Base-by-base conservation (phyloP, 2,329 filamentous ascomycete species). In the Arthrobotrys entomopaga region DNA sequence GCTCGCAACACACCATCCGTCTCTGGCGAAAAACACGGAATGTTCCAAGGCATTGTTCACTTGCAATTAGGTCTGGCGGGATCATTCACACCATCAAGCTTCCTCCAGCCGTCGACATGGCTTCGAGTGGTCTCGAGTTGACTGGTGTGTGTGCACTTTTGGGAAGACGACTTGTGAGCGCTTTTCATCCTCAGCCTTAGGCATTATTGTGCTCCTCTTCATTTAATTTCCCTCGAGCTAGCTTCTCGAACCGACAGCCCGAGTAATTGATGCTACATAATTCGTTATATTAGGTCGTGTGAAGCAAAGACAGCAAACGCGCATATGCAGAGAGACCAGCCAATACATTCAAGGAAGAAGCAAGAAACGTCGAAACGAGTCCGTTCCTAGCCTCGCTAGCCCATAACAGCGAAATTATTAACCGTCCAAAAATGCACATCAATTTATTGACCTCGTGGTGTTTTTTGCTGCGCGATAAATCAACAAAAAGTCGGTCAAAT, bases 341-440 rank as follows among this genome's bases (percentile, higher is more conserved):
- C 56, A 61, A 53, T 67, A 56, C 24, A 66, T 13, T 54, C 40
- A 40, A 61, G 19, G 6, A 16, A 48, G 19, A 69, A 61, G 56
- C 65, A 40, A 61, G 29, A 34, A 34, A 10, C 29, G 29, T 46
- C 6, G 42, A 46, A 46, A 46, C 42, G 15, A 3, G 19, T 50
- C 15, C 15, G 16, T 7, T 29, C 42, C 20, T 19, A 40, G 48
- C 64, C 53, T n/a, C 46, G 53, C 64, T 54, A 69, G 57, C 43
- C 56, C 38, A 60, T 48, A 69, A 60, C 65, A 56, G 56, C 65
- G 65, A 59, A 22, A 69, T 43, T 52, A 69, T 46, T 56, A 61
- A 49, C 65, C 65, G 56, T 69, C 56, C 65, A 54, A 69, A 69
- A 53, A 50, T 40, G 65, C 65, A 69, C 38, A 43, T 61, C 49